phyloP scores from a whole-genome alignment of 257 asterid genomes.

The Lithospermum erythrorhizon region DNA sequence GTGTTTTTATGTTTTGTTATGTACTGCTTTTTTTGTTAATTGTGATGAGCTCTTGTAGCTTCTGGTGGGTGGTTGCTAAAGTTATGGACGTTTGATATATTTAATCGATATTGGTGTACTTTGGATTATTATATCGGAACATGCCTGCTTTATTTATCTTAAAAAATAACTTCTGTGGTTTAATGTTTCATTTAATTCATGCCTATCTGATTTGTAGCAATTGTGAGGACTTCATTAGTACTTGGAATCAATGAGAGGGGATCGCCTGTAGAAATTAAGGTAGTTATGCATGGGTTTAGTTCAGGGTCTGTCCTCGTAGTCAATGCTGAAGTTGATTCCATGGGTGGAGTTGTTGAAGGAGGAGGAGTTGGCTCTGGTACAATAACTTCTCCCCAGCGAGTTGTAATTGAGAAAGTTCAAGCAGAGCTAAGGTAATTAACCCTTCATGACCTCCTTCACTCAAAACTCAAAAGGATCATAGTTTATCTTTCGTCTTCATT shows the following conservation, averaged over 20 bases:
- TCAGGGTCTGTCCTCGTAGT: conserved; percentile 57
- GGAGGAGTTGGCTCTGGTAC: conserved; percentile 66
- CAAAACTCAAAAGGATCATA: conserved; percentile 3
- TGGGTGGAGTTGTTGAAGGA: conserved; percentile 87
- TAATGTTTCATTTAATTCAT: neutral
- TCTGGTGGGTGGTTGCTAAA: neutral
- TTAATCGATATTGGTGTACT: neutral
- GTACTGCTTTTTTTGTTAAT: neutral
- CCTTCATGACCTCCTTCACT: conserved; percentile 8
- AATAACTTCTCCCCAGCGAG: conserved; percentile 50
- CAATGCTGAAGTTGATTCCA: conserved; percentile 84
- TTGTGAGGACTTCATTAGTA: neutral
- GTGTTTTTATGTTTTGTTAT: neutral
- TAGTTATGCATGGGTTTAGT: conserved; percentile 70
- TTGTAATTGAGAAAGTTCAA: conserved; percentile 65
- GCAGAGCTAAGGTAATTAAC: conserved; percentile 67
- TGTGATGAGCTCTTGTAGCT: neutral
- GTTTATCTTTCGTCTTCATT: neutral
- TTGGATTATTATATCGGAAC: neutral
- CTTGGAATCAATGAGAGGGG: conserved; percentile 23
- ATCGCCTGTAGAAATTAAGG: conserved; percentile 27
- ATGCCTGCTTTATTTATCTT: neutral
- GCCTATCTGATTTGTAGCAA: neutral
- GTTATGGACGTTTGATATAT: too few relatives aligned
- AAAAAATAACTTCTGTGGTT: neutral